Conservation (phyloP, 441 rosid species). For the Aleurites moluccanus region DNA sequence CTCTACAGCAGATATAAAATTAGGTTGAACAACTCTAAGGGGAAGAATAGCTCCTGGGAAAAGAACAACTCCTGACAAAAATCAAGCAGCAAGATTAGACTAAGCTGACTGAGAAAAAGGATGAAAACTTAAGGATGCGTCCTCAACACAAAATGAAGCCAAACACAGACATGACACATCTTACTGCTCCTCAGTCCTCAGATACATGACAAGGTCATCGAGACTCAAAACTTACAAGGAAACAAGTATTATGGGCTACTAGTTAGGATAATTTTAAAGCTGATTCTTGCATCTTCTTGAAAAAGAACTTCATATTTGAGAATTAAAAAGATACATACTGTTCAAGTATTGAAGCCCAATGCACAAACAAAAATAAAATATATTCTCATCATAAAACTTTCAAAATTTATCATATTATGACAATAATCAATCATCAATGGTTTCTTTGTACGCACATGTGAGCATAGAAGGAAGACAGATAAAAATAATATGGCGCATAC, state of each 20-base stretch:
- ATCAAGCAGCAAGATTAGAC: constrained; percentile 22
- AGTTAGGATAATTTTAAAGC: neutral
- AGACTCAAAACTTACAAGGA: neutral
- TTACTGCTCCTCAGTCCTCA: constrained; percentile 1
- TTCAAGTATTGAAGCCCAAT: neutral
- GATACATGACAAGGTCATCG: neutral
- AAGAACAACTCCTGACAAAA: constrained; percentile 76
- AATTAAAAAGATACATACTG: neutral
- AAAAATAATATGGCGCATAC: constrained; percentile 25
- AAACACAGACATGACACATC: neutral
- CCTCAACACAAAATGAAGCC: neutral
- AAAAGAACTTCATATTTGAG: neutral
- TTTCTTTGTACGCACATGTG: neutral
- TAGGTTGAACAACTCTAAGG: constrained; percentile 69
- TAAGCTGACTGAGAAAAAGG: constrained; percentile 2
- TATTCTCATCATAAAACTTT: neutral
- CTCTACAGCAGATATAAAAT: constrained; percentile 74
- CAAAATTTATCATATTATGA: neutral
- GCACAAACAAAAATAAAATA: neutral
- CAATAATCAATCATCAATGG: neutral
- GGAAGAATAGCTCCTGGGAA: constrained; percentile 96
- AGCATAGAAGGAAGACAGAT: neutral
- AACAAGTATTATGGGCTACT: neutral
- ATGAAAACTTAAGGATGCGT: neutral
- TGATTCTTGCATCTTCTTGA: neutral